These are phyloP conservation scores for Zygnema circumcarinatum DNA, from an alignment of 139 green algal genomes.

Conservation along the genomic window DNA sequence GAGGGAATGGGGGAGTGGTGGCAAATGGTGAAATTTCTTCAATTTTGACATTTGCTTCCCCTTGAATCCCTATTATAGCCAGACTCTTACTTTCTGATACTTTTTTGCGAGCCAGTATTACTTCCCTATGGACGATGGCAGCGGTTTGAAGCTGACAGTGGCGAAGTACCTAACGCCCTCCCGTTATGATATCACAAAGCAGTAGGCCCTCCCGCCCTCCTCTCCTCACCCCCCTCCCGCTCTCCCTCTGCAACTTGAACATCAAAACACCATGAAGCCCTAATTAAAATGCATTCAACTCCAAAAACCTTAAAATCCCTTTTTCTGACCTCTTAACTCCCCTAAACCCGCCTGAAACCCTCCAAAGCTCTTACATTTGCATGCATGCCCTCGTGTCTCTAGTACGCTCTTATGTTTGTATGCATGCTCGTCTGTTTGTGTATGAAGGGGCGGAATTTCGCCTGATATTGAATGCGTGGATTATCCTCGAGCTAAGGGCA, in stretches of 20 bases:
- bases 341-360: too few relatives aligned
- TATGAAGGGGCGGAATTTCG: conserved; percentile 8
- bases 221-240: neutral
- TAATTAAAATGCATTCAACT: too few relatives aligned
- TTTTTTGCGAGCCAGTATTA: conserved; percentile 71
- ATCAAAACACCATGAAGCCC: too few relatives aligned
- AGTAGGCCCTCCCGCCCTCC: neutral
- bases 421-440: too few relatives aligned
- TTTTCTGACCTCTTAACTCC: too few relatives aligned
- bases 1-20: neutral
- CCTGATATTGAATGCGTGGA: conserved; percentile 11
- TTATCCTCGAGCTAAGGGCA: neutral
- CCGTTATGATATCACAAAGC: conserved; percentile 31
- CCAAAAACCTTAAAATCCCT: too few relatives aligned
- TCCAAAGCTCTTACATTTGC: too few relatives aligned
- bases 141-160: conserved; percentile 74
- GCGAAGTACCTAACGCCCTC: conserved; percentile 72
- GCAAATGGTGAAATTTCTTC: too few relatives aligned
- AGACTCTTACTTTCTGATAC: neutral
- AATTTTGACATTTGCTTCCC: too few relatives aligned
- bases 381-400: neutral
- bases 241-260: neutral
- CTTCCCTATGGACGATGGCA: conserved; percentile 70
- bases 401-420: too few relatives aligned
- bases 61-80: too few relatives aligned